These are phyloP conservation scores for Hypocreales sp. DNA, from an alignment of 2,329 filamentous ascomycete genomes.

Conservation along the genomic window DNA sequence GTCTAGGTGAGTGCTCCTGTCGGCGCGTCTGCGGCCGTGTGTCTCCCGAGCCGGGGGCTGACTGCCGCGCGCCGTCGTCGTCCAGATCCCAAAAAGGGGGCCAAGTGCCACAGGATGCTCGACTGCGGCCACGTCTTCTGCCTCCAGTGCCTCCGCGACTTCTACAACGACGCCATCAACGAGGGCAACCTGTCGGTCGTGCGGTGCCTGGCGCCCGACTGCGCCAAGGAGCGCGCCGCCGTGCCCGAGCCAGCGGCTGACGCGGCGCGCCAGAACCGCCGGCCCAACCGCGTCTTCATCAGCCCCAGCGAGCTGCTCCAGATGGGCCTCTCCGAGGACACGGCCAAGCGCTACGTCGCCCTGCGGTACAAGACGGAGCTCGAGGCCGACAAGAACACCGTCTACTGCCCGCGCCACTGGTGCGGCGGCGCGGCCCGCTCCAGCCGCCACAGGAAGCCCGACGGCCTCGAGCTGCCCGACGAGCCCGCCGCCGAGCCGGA, in stretches of 20 bases:
- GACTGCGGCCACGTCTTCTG: slow-evolving; percentile 90
- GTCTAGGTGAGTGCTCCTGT: slow-evolving; percentile 46
- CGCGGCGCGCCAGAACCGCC: slow-evolving; percentile 19
- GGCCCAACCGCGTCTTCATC: slow-evolving; percentile 52
- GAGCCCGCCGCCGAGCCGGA: slow-evolving; percentile 35
- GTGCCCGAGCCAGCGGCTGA: slow-evolving; percentile 5
- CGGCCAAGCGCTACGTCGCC: slow-evolving; percentile 72
- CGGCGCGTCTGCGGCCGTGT: too few relatives aligned
- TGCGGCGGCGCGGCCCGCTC: slow-evolving; percentile 79
- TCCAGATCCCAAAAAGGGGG: slow-evolving; percentile 75
- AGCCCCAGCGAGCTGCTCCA: slow-evolving; percentile 73
- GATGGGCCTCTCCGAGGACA: slow-evolving; percentile 54
- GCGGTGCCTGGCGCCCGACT: slow-evolving; percentile 66
- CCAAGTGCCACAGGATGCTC: slow-evolving; percentile 63
- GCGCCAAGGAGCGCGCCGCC: slow-evolving; percentile 46
- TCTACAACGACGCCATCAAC: slow-evolving; percentile 75
- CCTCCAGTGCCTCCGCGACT: slow-evolving; percentile 70
- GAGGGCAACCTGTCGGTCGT: slow-evolving; percentile 71
- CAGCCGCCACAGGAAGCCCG: slow-evolving; percentile 55
- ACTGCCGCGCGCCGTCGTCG: too few relatives aligned
- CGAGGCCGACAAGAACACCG: slow-evolving; percentile 78
- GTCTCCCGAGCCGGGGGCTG: too few relatives aligned
- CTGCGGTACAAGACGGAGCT: slow-evolving; percentile 87
- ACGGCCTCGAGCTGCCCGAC: slow-evolving; percentile 45
- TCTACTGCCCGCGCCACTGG: slow-evolving; percentile 87